Conservation (phyloP, 306 rosid genomes). For the Abrus precatorius region DNA sequence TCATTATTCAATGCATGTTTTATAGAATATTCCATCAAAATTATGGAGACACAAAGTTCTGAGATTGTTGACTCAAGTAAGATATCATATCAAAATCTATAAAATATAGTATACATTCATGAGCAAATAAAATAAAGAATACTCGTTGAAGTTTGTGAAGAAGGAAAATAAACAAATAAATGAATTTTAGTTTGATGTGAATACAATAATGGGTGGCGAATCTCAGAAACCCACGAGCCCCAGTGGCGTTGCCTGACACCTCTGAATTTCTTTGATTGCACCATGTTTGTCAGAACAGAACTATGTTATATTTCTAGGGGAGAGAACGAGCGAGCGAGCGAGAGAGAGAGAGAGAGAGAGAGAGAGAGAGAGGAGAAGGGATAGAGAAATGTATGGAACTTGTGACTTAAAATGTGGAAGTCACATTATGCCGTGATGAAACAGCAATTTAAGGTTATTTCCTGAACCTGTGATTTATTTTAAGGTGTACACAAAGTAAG, state of each 20-base stretch:
- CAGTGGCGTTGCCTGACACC: slow-evolving; percentile 97
- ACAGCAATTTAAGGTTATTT: slow-evolving; percentile 47
- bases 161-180: slow-evolving; percentile 1
- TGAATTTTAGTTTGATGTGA: slow-evolving; percentile 27
- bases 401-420: slow-evolving; percentile 45
- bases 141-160: neutral
- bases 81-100: neutral
- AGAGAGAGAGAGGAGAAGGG: neutral
- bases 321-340: neutral
- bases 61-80: neutral
- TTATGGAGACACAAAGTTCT: neutral
- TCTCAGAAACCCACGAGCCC: slow-evolving; percentile 99
- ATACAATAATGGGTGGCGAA: slow-evolving; percentile 90
- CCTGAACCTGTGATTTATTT: slow-evolving; percentile 23
- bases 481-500: slow-evolving; percentile 32
- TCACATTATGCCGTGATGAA: slow-evolving; percentile 35
- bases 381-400: slow-evolving; percentile 6
- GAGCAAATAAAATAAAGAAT: slow-evolving; percentile 2
- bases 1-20: neutral
- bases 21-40: neutral
- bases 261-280: slow-evolving; percentile 77
- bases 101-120: neutral
- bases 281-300: slow-evolving; percentile 55
- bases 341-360: slow-evolving; percentile 17
- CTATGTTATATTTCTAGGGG: slow-evolving; percentile 3